A percentile compares a stretch with the other conserved stretches of the same genome.
phyloP scores from a whole-genome alignment of 179 eudicot species.

The Patellifolia procumbens region DNA sequence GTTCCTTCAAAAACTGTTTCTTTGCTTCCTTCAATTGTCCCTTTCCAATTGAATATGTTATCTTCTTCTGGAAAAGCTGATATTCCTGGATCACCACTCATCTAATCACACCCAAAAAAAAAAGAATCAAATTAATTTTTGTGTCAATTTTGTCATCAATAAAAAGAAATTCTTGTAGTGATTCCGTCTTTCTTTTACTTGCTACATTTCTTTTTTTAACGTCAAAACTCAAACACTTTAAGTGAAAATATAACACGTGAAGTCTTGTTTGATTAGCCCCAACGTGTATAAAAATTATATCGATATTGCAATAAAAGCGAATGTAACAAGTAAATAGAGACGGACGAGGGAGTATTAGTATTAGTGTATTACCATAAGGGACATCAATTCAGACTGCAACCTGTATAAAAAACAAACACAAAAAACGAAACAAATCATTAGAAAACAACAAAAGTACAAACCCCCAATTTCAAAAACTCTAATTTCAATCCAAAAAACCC shows the following conservation, averaged over 20 bases:
- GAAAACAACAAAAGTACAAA: neutral
- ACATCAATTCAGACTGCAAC: constrained; percentile 95
- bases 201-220: too few species aligned
- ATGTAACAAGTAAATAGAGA: too few species aligned
- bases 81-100: constrained; percentile 87
- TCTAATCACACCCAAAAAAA: constrained; percentile 38
- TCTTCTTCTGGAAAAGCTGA: constrained; percentile 98
- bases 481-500: constrained; percentile 3
- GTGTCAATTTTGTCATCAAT: neutral
- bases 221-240: too few species aligned
- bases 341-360: too few species aligned
- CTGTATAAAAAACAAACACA: constrained; percentile 37
- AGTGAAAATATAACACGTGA: too few species aligned
- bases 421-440: neutral
- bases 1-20: constrained; percentile 98
- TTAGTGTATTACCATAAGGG: constrained; percentile 92
- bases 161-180: neutral
- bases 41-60: constrained; percentile 92
- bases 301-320: too few species aligned
- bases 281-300: too few species aligned
- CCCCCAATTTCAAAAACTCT: constrained; percentile 21
- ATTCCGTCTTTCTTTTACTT: too few species aligned
- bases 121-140: constrained; percentile 17
- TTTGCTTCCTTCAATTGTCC: constrained; percentile 89
- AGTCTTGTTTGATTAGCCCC: too few species aligned